phyloP scores from a whole-genome alignment of 2,329 filamentous ascomycete genomes.

The Beauveria bassiana region DNA sequence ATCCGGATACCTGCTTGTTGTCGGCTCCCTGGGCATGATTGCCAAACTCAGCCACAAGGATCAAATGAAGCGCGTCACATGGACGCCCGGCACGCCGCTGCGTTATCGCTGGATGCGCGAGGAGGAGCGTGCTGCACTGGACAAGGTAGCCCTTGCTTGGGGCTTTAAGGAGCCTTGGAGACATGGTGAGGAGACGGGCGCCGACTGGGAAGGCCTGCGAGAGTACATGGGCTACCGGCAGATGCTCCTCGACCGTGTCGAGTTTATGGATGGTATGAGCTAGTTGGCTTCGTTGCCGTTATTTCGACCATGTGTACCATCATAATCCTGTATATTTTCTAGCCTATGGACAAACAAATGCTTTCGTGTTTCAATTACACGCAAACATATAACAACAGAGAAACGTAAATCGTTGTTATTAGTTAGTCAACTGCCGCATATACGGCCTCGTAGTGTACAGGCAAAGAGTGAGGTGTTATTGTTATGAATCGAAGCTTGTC shows the following conservation, averaged over 20 bases:
- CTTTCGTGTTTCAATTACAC: neutral
- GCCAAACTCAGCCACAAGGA: constrained; percentile 84
- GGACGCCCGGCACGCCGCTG: constrained; percentile 74
- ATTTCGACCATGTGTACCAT: constrained; percentile 1
- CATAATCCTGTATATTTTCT: constrained; percentile 8
- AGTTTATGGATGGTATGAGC: constrained; percentile 86
- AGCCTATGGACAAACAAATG: neutral
- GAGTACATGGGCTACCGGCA: constrained; percentile 76
- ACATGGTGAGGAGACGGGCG: constrained; percentile 82
- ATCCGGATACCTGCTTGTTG: constrained; percentile 74
- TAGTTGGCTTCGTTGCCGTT: constrained; percentile 14
- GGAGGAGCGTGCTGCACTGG: constrained; percentile 80
- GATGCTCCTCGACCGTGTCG: constrained; percentile 84
- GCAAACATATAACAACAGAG: no score
- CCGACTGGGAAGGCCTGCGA: constrained; percentile 78
- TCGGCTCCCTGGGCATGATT: constrained; percentile 73
- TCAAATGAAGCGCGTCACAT: constrained; percentile 90
- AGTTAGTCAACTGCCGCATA: neutral
- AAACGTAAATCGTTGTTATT: neutral
- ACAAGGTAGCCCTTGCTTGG: constrained; percentile 82
- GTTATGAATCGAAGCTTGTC: neutral
- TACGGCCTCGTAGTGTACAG: neutral
- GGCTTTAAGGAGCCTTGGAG: constrained; percentile 76
- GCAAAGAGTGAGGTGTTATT: neutral
- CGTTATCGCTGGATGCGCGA: constrained; percentile 80